Percentiles rank a stretch among this genome's conserved stretches.
Conservation (phyloP, 108 stramenopile species). For the Cyclostephanos invisitatus region DNA sequence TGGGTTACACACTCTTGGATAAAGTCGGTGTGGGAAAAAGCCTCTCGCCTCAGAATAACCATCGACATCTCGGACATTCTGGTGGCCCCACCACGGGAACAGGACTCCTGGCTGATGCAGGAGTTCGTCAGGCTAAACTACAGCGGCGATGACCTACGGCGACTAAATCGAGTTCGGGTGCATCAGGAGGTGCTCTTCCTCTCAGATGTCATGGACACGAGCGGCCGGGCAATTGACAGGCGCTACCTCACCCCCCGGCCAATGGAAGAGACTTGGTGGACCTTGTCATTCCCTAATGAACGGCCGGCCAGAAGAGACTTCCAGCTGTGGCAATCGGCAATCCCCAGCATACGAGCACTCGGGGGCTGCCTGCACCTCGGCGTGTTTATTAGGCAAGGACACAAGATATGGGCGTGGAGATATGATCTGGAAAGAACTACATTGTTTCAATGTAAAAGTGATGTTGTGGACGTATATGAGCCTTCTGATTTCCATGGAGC, state of each 20-base stretch:
- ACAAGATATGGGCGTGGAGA: conserved; percentile 9
- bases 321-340: background rate
- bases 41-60: background rate
- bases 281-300: background rate
- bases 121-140: conserved; percentile 5
- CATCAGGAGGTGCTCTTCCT: conserved; percentile 8
- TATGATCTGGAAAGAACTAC: background rate
- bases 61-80: background rate
- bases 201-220: conserved; percentile 6
- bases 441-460: background rate
- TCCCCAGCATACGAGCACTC: background rate
- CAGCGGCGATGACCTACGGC: conserved; percentile 2
- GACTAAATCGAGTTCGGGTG: conserved; percentile 11
- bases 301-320: background rate
- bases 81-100: conserved; percentile 5
- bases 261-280: background rate
- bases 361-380: background rate
- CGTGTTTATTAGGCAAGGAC: background rate
- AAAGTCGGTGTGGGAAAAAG: conserved; percentile 17
- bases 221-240: conserved; percentile 2
- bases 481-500: too few species aligned
- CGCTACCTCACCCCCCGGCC: background rate
- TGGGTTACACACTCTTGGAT: background rate
- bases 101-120: conserved; percentile 23
- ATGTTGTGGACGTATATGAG: background rate